Conservation (phyloP, 257 asterid species). For the Fraxinus quadrangulata region DNA sequence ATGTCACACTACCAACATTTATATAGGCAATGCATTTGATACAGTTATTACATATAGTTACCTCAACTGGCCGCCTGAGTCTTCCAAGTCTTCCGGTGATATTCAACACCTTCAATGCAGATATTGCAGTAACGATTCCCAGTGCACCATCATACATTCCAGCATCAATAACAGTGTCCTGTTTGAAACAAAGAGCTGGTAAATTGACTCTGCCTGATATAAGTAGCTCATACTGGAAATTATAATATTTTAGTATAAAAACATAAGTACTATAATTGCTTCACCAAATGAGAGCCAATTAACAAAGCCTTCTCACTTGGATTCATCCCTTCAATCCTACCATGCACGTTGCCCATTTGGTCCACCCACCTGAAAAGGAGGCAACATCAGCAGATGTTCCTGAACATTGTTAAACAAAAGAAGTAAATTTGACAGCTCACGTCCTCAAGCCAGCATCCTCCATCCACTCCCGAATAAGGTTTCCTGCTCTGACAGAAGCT, state of each 20-base stretch:
- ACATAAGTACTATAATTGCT: constrained; percentile 31
- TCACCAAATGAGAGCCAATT: constrained; percentile 98
- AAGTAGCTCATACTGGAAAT: constrained; percentile 12
- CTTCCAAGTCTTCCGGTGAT: constrained; percentile 55
- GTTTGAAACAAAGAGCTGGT: constrained; percentile 27
- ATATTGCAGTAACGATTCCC: constrained; percentile 74
- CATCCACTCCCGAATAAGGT: constrained; percentile 78
- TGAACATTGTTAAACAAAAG: neutral
- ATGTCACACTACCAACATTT: constrained; percentile 2
- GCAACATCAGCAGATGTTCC: constrained; percentile 20
- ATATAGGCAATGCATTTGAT: neutral
- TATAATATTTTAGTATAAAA: constrained; percentile 18
- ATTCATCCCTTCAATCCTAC: constrained; percentile 74
- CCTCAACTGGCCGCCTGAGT: constrained; percentile 88
- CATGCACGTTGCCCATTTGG: constrained; percentile 96
- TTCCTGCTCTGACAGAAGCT: constrained; percentile 76
- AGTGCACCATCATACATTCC: constrained; percentile 88
- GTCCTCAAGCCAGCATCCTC: constrained; percentile 91
- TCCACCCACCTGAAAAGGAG: constrained; percentile 80
- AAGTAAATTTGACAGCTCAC: constrained; percentile 43
- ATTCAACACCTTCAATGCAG: constrained; percentile 83
- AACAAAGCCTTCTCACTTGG: constrained; percentile 83
- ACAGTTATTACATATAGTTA: constrained; percentile 28
- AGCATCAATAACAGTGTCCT: constrained; percentile 99
- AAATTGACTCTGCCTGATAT: neutral